Base-by-base conservation (phyloP, 768 basidiomycete genomes). In the Tulasnella sp. region DNA sequence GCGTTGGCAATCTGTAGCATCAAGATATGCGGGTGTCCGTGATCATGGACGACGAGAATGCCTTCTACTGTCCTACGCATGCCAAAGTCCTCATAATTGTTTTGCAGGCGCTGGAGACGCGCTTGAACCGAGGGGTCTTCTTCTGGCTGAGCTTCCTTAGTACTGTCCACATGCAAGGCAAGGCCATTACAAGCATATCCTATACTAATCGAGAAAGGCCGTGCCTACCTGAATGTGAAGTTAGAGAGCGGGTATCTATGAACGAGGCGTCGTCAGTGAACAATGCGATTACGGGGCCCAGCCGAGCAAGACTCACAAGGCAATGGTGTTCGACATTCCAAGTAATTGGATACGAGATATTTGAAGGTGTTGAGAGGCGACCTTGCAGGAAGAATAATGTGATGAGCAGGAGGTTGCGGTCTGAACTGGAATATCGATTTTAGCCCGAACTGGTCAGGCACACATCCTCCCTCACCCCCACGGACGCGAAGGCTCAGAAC, bases 1-100 rank as follows among this genome's bases (percentile, higher is more conserved):
- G 92, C 91, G 68, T 96, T 97, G 19, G 93, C 96, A 67, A 99
- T 96, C 67, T 98, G 96, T 4, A 97, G 78, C 84, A 98, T 92
- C 62, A 99, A 80, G 60, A 98, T 90, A 65, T 99, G 94, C 1
- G 94, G 93, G 66, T 94, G 90, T 0, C 93, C 94, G 63, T 97
- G 93, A 67, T 97, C 92, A 70, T 96, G 89, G 4, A 92, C 91
- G 56, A 93, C 84, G 4, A 89, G 75, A 49, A 87, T 81, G 6
- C 75, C 90, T 66, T 96, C 93, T 6, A 96, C 93, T 0, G 94
- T 96, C 17, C 92, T 75, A 15, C 96, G 80, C 88, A 97, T 94
- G 7, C 96, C 96, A 69, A 84, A 91, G 69, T 94, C 89, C 67
- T 90, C 88, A 77, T 93, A 98, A 69, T 98, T 94, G 67, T 88